phyloP scores from a whole-genome alignment of 192 early-diverging fungal genomes.

The Diversispora eburnea region DNA sequence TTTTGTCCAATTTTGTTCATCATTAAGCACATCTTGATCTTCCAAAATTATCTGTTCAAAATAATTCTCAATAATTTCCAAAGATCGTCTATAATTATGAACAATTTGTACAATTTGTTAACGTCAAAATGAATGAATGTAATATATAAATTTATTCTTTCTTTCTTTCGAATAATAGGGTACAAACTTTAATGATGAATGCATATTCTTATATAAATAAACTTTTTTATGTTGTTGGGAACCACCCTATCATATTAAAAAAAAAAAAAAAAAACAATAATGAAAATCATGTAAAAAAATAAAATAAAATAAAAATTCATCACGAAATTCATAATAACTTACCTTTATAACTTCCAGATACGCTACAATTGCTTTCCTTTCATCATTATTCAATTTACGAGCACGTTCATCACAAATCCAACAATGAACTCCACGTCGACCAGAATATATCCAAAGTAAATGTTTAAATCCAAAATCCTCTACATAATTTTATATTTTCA shows the following conservation, averaged over 20 bases:
- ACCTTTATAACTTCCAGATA: conserved; percentile 78
- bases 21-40: conserved; percentile 68
- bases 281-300: not conserved
- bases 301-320: not conserved
- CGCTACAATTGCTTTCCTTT: conserved; percentile 76
- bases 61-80: conserved; percentile 62
- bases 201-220: conserved; percentile 55
- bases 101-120: not conserved
- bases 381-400: conserved; percentile 67
- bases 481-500: not conserved
- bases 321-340: not conserved
- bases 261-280: not conserved
- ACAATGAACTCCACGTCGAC: conserved; percentile 96
- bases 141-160: conserved; percentile 26
- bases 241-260: conserved; percentile 55
- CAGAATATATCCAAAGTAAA: conserved; percentile 92
- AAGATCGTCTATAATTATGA: conserved; percentile 49
- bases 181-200: conserved; percentile 67
- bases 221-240: conserved; percentile 72
- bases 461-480: conserved; percentile 97
- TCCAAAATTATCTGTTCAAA: conserved; percentile 71
- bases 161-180: not conserved
- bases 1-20: conserved; percentile 65
- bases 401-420: conserved; percentile 95
- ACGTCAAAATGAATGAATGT: not conserved